A percentile compares a stretch with the other conserved stretches of the same genome.
Conservation (phyloP, 305 asterid genomes). For the Fraxinus dipetala region DNA sequence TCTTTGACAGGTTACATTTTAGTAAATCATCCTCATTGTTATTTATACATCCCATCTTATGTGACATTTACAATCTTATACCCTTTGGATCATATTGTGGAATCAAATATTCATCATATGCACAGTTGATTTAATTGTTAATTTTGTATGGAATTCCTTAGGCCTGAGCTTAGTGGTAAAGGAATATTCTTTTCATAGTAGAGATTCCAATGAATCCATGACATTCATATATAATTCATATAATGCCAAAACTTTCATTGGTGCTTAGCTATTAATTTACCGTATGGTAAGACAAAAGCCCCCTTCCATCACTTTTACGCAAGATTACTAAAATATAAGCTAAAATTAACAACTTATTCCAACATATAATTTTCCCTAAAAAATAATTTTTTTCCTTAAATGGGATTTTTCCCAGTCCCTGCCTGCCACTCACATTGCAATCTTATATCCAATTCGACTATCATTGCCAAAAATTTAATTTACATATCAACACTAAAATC, state of each 20-base stretch:
- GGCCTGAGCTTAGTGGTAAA: neutral
- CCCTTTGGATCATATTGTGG: neutral
- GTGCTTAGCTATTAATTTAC: neutral
- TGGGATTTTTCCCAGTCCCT: too few species aligned
- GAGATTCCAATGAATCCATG: too few species aligned
- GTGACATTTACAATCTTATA: neutral
- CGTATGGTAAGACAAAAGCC: neutral
- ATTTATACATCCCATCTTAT: too few species aligned
- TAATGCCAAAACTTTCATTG: neutral
- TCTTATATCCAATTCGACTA: too few species aligned
- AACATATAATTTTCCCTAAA: too few species aligned
- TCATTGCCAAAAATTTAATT: too few species aligned
- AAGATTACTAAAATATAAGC: too few species aligned
- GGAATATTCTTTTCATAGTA: neutral
- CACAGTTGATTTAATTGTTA: neutral
- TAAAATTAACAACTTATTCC: too few species aligned
- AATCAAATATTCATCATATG: neutral
- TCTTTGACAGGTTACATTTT: neutral
- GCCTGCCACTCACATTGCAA: too few species aligned
- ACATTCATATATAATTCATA: too few species aligned
- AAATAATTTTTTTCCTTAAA: too few species aligned
- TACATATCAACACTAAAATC: constrained; percentile 6
- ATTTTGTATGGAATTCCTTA: neutral
- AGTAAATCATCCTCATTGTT: too few species aligned
- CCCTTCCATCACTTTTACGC: neutral